Base-by-base conservation (phyloP, 1,284 basidiomycete genomes). In the Chalciporus sp. region DNA sequence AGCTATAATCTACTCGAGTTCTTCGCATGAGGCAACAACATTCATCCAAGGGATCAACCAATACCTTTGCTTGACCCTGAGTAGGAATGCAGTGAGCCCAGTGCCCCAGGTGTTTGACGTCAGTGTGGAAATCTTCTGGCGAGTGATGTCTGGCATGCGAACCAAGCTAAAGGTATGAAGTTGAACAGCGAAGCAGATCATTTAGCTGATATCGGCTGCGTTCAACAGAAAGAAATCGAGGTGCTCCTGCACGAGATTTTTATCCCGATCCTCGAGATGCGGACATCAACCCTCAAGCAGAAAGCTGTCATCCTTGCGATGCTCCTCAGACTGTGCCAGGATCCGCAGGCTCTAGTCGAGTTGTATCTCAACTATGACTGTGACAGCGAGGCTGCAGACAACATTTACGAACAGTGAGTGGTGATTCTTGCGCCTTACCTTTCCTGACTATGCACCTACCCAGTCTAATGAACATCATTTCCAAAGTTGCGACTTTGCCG, bases 331-430 rank as follows among this genome's bases (percentile, higher is more conserved):
- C 76, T 98, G 14, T 95, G 91, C 66, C 90, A 95, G 70, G 95
- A 98, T 65, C 94, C 95, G 1, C 95, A 98, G 70, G 94, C 95
- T 7, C 78, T 98, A 16, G 95, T 98, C 23, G 95, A 98, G 70
- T 87, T 98, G 53, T 98, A 98, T 74, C 85, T 98, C 71, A 98
- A 98, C 72, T 98, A 98, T 68, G 95, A 98, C 66, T 98, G 95
- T 68, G 95, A 98, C 68, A 85, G 92, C 58, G 86, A 93, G 52
- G 92, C 94, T 5, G 82, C 83, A 7, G 95, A 96, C 67, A 98
- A 98, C 73, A 95, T 98, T 54, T 98, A 98, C 70, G 95, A 98
- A 67, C 90, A 93, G 88, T 92, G 64, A 83, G 40, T 7, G 74
- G 53, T 57, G 43, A 19, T 52, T 10, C 37, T 23, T 54, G 27